Conservation (phyloP, 2,329 filamentous ascomycete genomes). For the Hortaea werneckii region DNA sequence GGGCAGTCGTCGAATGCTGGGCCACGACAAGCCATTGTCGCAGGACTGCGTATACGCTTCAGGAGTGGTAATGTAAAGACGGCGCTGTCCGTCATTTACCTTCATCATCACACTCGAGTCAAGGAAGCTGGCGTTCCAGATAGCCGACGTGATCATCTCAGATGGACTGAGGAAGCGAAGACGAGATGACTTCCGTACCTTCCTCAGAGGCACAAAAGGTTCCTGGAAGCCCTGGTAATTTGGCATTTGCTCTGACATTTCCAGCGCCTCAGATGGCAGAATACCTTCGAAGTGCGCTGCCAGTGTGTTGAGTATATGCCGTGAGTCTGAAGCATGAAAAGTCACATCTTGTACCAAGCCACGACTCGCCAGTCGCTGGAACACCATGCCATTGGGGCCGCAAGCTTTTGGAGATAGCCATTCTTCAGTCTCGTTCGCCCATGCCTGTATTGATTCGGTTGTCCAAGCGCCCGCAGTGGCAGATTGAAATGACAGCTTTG, state of each 20-base stretch:
- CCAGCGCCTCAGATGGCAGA: conserved; percentile 11
- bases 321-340: conserved; percentile 53
- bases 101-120: conserved; percentile 64
- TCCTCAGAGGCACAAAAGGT: conserved; percentile 65
- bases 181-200: conserved; percentile 62
- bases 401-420: conserved; percentile 63
- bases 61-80: conserved; percentile 66
- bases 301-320: conserved; percentile 57
- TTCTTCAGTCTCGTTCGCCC: conserved; percentile 38
- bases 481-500: conserved; percentile 17
- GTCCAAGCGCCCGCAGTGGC: conserved; percentile 38
- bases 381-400: conserved; percentile 50
- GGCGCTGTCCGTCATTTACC: conserved; percentile 47
- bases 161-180: conserved; percentile 59
- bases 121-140: conserved; percentile 64
- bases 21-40: conserved; percentile 60
- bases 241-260: conserved; percentile 11
- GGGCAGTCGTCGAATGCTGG: conserved; percentile 53
- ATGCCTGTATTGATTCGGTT: conserved; percentile 38
- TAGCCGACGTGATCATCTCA: conserved; percentile 62
- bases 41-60: conserved; percentile 62
- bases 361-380: conserved; percentile 63
- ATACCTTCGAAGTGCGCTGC: conserved; percentile 50
- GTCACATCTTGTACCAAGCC: conserved; percentile 58
- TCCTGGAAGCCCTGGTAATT: conserved; percentile 54